phyloP scores from a whole-genome alignment of 2,329 filamentous ascomycete species.

The Paracamarosporium sp. region DNA sequence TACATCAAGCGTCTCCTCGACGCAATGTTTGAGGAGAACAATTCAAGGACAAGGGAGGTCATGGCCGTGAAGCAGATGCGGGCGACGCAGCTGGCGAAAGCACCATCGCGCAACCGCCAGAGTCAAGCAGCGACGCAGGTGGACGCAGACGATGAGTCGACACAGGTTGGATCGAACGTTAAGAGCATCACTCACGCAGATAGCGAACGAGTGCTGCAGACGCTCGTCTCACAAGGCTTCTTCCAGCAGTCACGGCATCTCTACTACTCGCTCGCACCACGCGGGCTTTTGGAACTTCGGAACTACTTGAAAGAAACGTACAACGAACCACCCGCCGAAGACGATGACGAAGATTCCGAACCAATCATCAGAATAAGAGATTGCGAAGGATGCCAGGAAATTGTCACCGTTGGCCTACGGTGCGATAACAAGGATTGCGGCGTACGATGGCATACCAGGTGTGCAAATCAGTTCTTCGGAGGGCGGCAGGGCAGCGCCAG shows the following conservation, averaged over 20 bases:
- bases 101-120: conserved; percentile 32
- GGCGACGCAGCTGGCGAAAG: conserved; percentile 71
- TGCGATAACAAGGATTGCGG: conserved; percentile 38
- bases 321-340: conserved; percentile 73
- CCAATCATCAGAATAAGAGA: conserved; percentile 73
- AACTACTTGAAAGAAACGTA: conserved; percentile 88
- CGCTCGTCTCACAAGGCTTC: conserved; percentile 82
- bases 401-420: conserved; percentile 71
- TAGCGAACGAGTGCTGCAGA: conserved; percentile 74
- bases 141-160: conserved; percentile 38
- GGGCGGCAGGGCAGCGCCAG: conserved; percentile 18
- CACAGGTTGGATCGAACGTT: conserved; percentile 46
- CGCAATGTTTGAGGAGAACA: conserved; percentile 89
- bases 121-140: conserved; percentile 25
- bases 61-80: conserved; percentile 83
- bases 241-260: conserved; percentile 74
- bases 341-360: conserved; percentile 56
- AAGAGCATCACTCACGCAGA: conserved; percentile 73
- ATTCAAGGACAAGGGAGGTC: conserved; percentile 78
- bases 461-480: conserved; percentile 40
- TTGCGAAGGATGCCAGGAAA: conserved; percentile 87
- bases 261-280: conserved; percentile 78
- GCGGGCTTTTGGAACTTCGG: conserved; percentile 83
- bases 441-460: conserved; percentile 42
- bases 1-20: conserved; percentile 90